Base-by-base conservation (phyloP, 805 yeast species). In the Lipomyces starkeyi region DNA sequence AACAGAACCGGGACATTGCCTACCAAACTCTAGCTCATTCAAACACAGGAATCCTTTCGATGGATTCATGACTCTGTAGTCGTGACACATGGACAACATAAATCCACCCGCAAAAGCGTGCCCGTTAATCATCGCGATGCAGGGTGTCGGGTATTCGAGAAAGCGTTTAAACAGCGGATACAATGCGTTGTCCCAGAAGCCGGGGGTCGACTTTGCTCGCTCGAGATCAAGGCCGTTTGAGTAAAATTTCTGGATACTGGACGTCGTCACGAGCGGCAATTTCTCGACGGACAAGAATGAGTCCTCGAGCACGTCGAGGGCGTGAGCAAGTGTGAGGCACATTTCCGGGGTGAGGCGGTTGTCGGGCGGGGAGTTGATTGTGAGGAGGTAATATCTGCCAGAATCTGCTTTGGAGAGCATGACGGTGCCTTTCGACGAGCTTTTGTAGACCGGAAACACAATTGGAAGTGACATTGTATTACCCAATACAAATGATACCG, bases 61-160 rank as follows among this genome's bases (percentile, higher is more conserved):
- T 14, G 81, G 80, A 67, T 80, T 80, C 82, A 80, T 80, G 57
- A 80, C 76, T 20, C 78, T 62, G 73, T 76, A 80, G 72, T 80
- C 82, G 64, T 78, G 80, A 72, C 78, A 76, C 64, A 75, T 75
- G 14, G 81, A 80, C 52, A 78, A 62, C 75, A 79, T 76, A 68
- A 80, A 79, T 2, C 81, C 82, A 3, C 81, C 82, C 0, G 82
- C 82, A 73, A 80, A 80, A 11, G 80, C 80, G 66, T 80, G 82
- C 57, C 82, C 82, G 64, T 80, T 80, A 49, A 80, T 73, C 61
- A 74, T 66, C 6, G 82, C 82, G 32, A 80, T 75, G 20, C 81
- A 78, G 14, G 82, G 82, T 75, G 79, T 76, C 22, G 82, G 82
- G 69, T 76, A 80, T 71, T 77, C 77, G 53, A 80, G 70, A 32